Evolutionary conservation across 2,329 filamentous ascomycete species (phyloP).

Genomic region (Alternaria incomplexa): DNA sequence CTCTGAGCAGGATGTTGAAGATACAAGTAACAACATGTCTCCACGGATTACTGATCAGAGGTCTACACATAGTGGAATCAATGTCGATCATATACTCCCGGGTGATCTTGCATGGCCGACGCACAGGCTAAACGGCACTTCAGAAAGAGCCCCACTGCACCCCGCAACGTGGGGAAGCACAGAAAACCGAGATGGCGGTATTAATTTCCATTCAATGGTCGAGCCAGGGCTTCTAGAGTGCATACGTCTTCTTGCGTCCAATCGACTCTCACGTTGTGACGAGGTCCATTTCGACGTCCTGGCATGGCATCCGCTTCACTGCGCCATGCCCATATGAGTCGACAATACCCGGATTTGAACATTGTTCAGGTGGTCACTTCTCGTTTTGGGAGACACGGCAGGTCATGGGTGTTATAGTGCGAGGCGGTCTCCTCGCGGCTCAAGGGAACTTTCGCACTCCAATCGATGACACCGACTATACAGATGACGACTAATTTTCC

Average conservation of each 20-base stretch:
- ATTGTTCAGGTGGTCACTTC: slow-evolving; percentile 17
- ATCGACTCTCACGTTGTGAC: slow-evolving; percentile 1
- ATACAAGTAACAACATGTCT: slow-evolving; percentile 4
- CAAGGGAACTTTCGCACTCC: slow-evolving; percentile 30
- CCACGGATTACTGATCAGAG: not conserved
- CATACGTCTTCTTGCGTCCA: slow-evolving; percentile 4
- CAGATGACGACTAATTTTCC: not conserved
- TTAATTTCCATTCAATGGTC: slow-evolving; percentile 20
- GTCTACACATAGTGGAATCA: not conserved
- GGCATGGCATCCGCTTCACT: not conserved
- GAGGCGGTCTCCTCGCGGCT: slow-evolving; percentile 21
- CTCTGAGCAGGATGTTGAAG: not conserved
- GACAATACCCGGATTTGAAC: slow-evolving; percentile 11
- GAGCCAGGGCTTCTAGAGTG: slow-evolving; percentile 20
- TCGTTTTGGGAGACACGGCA: not conserved
- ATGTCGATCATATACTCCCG: slow-evolving; percentile 22
- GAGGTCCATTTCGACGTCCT: not conserved
- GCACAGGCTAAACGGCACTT: slow-evolving; percentile 42
- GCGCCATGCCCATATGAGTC: slow-evolving; percentile 7
- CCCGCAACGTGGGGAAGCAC: slow-evolving; percentile 33
- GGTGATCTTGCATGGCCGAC: slow-evolving; percentile 25
- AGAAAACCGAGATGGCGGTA: slow-evolving; percentile 20
- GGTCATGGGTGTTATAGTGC: slow-evolving; percentile 30
- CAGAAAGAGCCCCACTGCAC: slow-evolving; percentile 29
- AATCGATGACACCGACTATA: slow-evolving; percentile 6